These are phyloP conservation scores for Vitis cinerea DNA, from an alignment of 164 flowering plant genomes.

Conservation along the genomic window DNA sequence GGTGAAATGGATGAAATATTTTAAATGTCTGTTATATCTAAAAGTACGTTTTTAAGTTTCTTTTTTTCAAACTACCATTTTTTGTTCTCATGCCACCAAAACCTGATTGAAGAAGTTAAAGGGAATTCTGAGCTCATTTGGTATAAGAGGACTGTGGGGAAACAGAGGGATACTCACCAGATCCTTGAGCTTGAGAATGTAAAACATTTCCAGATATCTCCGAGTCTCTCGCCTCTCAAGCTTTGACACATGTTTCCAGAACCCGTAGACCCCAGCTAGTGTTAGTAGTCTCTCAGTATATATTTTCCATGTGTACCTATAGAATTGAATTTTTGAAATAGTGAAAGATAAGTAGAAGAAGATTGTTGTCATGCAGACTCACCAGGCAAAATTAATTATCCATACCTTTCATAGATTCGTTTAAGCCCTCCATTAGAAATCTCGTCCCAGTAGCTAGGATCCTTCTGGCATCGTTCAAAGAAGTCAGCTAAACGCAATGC, in stretches of 20 bases:
- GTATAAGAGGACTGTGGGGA: no score
- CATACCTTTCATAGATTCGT: slow-evolving; percentile 9
- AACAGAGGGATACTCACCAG: slow-evolving; percentile 13
- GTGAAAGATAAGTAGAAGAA: background rate
- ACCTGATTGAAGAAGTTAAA: no score
- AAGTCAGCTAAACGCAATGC: slow-evolving; percentile 21
- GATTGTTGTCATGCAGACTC: no score
- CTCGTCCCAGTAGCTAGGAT: slow-evolving; percentile 21
- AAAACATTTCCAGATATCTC: slow-evolving; percentile 35
- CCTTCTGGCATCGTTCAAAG: slow-evolving; percentile 24
- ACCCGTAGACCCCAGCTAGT: slow-evolving; percentile 29
- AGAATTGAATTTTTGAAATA: no score
- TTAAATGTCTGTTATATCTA: no score
- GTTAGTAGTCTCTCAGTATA: slow-evolving; percentile 29
- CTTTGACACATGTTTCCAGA: slow-evolving; percentile 35
- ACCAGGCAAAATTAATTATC: no score
- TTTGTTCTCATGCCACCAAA: no score
- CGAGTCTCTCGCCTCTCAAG: slow-evolving; percentile 30
- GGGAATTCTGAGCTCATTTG: no score
- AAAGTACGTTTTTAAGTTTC: no score
- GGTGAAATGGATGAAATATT: no score
- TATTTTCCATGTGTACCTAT: slow-evolving; percentile 31
- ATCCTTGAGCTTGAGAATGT: slow-evolving; percentile 19
- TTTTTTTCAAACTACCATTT: no score
- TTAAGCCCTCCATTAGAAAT: slow-evolving; percentile 25